These are phyloP conservation scores for Penicillium sp. DNA, from an alignment of 2,329 filamentous ascomycete species.

Conservation along the genomic window DNA sequence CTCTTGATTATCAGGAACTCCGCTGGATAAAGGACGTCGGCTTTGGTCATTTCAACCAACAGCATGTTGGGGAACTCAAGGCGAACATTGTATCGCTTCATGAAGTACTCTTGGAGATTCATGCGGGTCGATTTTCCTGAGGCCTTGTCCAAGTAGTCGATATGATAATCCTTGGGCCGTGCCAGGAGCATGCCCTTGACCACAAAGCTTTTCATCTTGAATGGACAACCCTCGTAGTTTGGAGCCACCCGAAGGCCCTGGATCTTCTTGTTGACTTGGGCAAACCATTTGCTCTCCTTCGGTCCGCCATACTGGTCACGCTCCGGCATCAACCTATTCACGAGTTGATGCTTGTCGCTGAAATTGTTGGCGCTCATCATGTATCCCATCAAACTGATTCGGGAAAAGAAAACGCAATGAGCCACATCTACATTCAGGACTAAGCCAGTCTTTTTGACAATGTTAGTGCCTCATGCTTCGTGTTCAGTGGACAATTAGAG, in stretches of 20 bases:
- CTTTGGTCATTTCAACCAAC: slow-evolving; percentile 59
- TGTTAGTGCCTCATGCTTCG: neutral
- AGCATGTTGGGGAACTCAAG: slow-evolving; percentile 54
- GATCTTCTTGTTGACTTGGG: slow-evolving; percentile 21
- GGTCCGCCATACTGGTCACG: slow-evolving; percentile 26
- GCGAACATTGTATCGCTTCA: slow-evolving; percentile 52
- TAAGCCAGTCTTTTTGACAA: slow-evolving; percentile 57
- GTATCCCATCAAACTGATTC: slow-evolving; percentile 37
- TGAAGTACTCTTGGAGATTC: slow-evolving; percentile 62
- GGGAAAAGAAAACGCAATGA: slow-evolving; percentile 84
- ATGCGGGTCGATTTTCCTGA: slow-evolving; percentile 50
- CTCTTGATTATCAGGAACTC: slow-evolving; percentile 56
- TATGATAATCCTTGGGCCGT: slow-evolving; percentile 46
- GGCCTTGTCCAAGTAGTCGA: slow-evolving; percentile 43
- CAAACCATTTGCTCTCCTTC: slow-evolving; percentile 20
- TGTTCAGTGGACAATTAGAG: slow-evolving; percentile 2
- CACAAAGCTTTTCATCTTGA: slow-evolving; percentile 46
- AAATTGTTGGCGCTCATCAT: slow-evolving; percentile 37
- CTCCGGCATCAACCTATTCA: slow-evolving; percentile 23
- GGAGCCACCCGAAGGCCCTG: slow-evolving; percentile 42
- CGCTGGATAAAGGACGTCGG: slow-evolving; percentile 55
- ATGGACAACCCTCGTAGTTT: slow-evolving; percentile 37
- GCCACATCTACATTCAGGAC: slow-evolving; percentile 88
- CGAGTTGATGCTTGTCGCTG: slow-evolving; percentile 35
- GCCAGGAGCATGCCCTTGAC: slow-evolving; percentile 52